Conservation (phyloP, 202 grass and related monocot genomes). For the Panicum virgatum region DNA sequence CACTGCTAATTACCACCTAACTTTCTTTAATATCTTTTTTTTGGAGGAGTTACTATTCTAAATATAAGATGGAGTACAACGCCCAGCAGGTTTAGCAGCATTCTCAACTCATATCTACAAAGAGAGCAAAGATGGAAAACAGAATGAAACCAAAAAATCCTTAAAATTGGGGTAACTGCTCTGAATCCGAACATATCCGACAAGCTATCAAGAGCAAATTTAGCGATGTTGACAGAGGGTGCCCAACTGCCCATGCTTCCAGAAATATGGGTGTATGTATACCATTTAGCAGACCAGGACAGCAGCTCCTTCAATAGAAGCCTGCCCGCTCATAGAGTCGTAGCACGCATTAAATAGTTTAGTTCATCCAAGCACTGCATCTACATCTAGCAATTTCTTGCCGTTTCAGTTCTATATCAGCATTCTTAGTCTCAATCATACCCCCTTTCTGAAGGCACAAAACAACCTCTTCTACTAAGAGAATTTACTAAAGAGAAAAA, state of each 20-base stretch:
- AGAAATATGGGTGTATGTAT: neutral
- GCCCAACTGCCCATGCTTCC: neutral
- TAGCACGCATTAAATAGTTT: slow-evolving; percentile 11
- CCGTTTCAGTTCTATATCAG: slow-evolving; percentile 1
- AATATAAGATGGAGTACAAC: neutral
- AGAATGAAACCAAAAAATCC: neutral
- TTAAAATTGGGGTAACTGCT: neutral
- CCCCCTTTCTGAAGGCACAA: no score
- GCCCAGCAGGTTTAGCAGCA: neutral
- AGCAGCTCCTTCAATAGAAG: neutral
- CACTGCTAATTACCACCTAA: slow-evolving; percentile 20
- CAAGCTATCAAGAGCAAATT: neutral
- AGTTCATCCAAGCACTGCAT: neutral
- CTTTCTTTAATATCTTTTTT: neutral
- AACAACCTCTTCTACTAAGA: no score
- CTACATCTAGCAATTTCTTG: neutral
- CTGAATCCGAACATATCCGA: neutral
- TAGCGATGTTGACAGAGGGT: neutral
- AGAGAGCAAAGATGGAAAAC: neutral
- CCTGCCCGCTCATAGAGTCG: neutral
- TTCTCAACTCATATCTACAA: neutral
- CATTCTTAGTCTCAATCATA: neutral
- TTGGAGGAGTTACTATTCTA: neutral
- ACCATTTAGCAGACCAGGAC: neutral
- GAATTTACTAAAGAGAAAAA: neutral